phyloP scores from a whole-genome alignment of 345 rosid species.

The Syzygium grande region DNA sequence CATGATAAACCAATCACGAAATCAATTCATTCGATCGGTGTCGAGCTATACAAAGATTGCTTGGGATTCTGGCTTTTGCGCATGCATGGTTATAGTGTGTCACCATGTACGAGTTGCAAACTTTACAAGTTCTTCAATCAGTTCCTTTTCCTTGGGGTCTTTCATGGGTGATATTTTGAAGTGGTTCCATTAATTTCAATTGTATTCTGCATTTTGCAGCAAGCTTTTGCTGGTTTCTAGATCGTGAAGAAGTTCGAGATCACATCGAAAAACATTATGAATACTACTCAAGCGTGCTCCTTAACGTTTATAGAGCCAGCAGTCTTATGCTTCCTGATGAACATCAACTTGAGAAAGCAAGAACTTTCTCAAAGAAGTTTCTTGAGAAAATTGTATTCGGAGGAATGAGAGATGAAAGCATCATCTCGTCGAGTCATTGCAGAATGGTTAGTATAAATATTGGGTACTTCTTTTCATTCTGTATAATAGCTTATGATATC shows the following conservation, averaged over 20 bases:
- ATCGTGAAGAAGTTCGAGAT: slow-evolving; percentile 15
- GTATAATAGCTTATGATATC: background rate
- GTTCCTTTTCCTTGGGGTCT: background rate
- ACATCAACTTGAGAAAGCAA: slow-evolving; percentile 41
- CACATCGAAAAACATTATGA: slow-evolving; percentile 20
- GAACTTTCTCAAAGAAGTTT: slow-evolving; percentile 28
- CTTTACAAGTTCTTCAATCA: background rate
- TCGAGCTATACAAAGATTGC: slow-evolving; percentile 38
- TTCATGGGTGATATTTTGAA: background rate
- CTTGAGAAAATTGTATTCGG: slow-evolving; percentile 16
- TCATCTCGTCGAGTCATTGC: background rate
- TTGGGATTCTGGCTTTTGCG: slow-evolving; percentile 51
- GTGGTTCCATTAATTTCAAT: background rate
- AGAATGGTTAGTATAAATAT: slow-evolving; percentile 6
- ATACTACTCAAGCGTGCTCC: slow-evolving; percentile 21
- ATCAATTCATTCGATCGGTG: background rate
- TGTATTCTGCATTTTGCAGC: slow-evolving; percentile 16
- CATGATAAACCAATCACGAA: background rate
- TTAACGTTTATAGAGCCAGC: slow-evolving; percentile 48
- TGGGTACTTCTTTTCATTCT: background rate
- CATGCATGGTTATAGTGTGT: slow-evolving; percentile 34
- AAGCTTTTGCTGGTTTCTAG: slow-evolving; percentile 51
- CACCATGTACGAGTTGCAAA: slow-evolving; percentile 32
- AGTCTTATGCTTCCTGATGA: slow-evolving; percentile 55
- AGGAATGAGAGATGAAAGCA: background rate